Conservation (phyloP, 2,329 filamentous ascomycete genomes). For the Conoideocrella luteorostrata region DNA sequence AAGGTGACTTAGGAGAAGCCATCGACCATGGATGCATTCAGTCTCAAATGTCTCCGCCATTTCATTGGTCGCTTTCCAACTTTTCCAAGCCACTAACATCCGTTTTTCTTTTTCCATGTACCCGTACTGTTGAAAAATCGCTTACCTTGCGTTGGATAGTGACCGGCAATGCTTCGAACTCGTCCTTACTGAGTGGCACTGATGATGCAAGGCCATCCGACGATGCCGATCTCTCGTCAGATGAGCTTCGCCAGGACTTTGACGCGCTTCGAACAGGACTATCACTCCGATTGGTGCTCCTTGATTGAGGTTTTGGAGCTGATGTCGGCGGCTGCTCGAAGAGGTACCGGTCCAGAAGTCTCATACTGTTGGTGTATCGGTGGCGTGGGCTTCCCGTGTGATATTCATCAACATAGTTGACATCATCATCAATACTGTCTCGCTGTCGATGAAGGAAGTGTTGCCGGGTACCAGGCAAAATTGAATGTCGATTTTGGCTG, state of each 20-base stretch:
- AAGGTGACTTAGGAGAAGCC: neutral
- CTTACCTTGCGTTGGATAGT: constrained; percentile 53
- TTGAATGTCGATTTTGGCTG: constrained; percentile 8
- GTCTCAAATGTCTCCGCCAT: neutral
- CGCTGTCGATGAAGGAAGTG: neutral
- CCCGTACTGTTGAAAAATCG: constrained; percentile 8
- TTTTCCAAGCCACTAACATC: too few relatives aligned
- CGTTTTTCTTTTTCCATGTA: too few relatives aligned
- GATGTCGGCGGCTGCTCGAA: constrained; percentile 4
- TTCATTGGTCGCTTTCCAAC: too few relatives aligned
- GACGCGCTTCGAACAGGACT: constrained; percentile 13
- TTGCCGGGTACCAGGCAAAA: constrained; percentile 8
- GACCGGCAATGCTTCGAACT: constrained; percentile 47
- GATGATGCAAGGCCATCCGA: constrained; percentile 20
- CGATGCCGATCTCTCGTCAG: constrained; percentile 14
- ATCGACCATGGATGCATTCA: neutral
- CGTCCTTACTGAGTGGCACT: constrained; percentile 27
- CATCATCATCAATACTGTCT: neutral
- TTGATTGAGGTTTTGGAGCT: constrained; percentile 11
- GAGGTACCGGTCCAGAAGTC: neutral
- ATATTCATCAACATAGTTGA: neutral
- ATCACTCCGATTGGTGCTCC: constrained; percentile 15
- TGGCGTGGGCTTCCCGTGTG: neutral
- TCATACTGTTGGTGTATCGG: neutral
- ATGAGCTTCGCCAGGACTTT: constrained; percentile 18